Percentiles rank a stretch among this genome's conserved stretches.
These are phyloP conservation scores for Haberlea rhodopensis DNA, from an alignment of 257 asterid genomes.

Conservation along the genomic window DNA sequence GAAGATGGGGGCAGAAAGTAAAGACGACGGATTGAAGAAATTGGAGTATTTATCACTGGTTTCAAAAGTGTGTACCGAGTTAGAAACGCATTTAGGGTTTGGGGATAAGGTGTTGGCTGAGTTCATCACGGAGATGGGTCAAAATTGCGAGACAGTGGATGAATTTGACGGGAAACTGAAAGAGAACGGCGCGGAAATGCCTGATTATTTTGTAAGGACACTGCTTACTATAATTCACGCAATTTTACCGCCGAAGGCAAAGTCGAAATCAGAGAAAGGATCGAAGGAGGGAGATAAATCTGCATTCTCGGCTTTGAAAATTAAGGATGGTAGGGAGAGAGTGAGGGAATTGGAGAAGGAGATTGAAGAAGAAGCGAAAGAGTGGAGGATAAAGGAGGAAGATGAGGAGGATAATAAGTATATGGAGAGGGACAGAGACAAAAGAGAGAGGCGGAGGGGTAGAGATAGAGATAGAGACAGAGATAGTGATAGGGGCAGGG, in stretches of 20 bases:
- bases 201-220: slow-evolving; percentile 83
- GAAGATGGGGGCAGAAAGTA: slow-evolving; percentile 41
- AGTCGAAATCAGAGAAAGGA: slow-evolving; percentile 40
- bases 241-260: slow-evolving; percentile 59
- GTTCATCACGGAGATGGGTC: slow-evolving; percentile 71
- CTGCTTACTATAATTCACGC: slow-evolving; percentile 82
- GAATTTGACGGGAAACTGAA: slow-evolving; percentile 66
- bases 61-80: slow-evolving; percentile 80
- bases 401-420: slow-evolving; percentile 38
- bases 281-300: slow-evolving; percentile 39
- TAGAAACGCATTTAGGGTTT: slow-evolving; percentile 66
- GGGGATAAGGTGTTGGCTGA: slow-evolving; percentile 79
- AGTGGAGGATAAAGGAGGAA: slow-evolving; percentile 28
- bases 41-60: slow-evolving; percentile 72
- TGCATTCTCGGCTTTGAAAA: slow-evolving; percentile 54
- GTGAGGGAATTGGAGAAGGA: slow-evolving; percentile 84
- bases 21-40: slow-evolving; percentile 55
- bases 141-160: slow-evolving; percentile 48
- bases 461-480: slow-evolving; percentile 34
- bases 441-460: slow-evolving; percentile 13
- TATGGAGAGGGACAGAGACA: slow-evolving; percentile 17
- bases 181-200: slow-evolving; percentile 71
- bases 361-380: slow-evolving; percentile 60
- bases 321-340: slow-evolving; percentile 64
- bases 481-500: slow-evolving; percentile 36